Evolutionary conservation across 192 early-diverging fungal species (phyloP).

Genomic region (Backusella liffmaniae): DNA sequence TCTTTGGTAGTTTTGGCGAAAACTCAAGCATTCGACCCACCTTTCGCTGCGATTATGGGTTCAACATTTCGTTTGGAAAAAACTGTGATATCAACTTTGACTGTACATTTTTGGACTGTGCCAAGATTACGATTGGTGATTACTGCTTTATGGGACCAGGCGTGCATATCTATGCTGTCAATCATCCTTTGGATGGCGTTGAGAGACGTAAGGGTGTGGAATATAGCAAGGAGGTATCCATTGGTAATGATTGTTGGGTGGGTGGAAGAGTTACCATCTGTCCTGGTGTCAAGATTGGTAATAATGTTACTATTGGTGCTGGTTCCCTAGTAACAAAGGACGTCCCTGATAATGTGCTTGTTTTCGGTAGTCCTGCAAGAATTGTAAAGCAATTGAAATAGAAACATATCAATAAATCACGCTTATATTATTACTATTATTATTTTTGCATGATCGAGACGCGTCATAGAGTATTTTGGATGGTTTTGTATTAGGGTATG

Average conservation of each 20-base stretch:
- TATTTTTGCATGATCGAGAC: neutral
- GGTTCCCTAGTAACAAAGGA: slow-evolving; percentile 90
- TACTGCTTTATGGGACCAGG: slow-evolving; percentile 71
- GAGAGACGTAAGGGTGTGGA: slow-evolving; percentile 40
- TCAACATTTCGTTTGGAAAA: slow-evolving; percentile 74
- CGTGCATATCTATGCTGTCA: slow-evolving; percentile 74
- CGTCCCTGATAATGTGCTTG: slow-evolving; percentile 72
- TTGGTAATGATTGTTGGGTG: slow-evolving; percentile 89
- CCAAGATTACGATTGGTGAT: slow-evolving; percentile 72
- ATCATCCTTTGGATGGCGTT: slow-evolving; percentile 67
- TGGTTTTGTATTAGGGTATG: too few species aligned
- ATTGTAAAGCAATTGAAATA: slow-evolving; percentile 51
- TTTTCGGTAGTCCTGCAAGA: slow-evolving; percentile 85
- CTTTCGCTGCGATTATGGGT: slow-evolving; percentile 75
- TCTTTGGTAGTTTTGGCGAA: slow-evolving; percentile 61
- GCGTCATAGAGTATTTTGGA: neutral
- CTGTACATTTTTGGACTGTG: slow-evolving; percentile 74
- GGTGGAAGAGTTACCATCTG: slow-evolving; percentile 79
- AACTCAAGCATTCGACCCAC: slow-evolving; percentile 63
- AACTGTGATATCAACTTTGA: slow-evolving; percentile 77
- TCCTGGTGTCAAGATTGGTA: slow-evolving; percentile 88
- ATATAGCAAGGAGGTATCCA: slow-evolving; percentile 52
- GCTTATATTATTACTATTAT: neutral
- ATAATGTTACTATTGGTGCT: slow-evolving; percentile 71
- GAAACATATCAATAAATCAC: neutral